phyloP scores from a whole-genome alignment of 805 yeast species.

The Pichia exigua region DNA sequence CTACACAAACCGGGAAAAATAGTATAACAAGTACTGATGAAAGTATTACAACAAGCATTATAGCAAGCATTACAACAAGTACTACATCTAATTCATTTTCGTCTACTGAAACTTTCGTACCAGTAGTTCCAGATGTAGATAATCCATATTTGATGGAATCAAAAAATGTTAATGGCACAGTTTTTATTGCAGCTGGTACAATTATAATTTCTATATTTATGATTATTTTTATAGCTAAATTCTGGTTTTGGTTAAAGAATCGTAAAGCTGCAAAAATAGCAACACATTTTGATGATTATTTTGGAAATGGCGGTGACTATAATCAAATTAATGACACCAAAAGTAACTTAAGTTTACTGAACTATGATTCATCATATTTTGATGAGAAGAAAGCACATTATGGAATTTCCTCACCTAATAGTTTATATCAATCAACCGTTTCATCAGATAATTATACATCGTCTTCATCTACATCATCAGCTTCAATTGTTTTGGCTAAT shows the following conservation, averaged over 20 bases:
- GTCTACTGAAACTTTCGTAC: not conserved
- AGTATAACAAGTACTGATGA: not conserved
- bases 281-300: slow-evolving; percentile 12
- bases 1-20: no score
- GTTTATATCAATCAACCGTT: not conserved
- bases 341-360: slow-evolving; percentile 1
- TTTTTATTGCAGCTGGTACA: slow-evolving; percentile 37
- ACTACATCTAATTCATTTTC: not conserved
- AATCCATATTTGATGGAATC: slow-evolving; percentile 29
- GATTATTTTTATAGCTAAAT: slow-evolving; percentile 16
- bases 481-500: not conserved
- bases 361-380: slow-evolving; percentile 12
- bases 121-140: slow-evolving; percentile 13
- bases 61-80: not conserved
- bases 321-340: slow-evolving; percentile 10
- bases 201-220: slow-evolving; percentile 22
- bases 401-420: not conserved
- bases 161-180: slow-evolving; percentile 29
- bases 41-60: not conserved
- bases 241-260: slow-evolving; percentile 22
- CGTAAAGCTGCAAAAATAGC: slow-evolving; percentile 16
- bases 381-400: slow-evolving; percentile 4
- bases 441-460: slow-evolving; percentile 1
- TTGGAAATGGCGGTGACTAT: slow-evolving; percentile 13
- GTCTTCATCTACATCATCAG: slow-evolving; percentile 4